Evolutionary conservation across 768 basidiomycete species (phyloP), one percentile per base, ranked within the genome.

Genomic region (Hemileccinum rubropunctum): DNA sequence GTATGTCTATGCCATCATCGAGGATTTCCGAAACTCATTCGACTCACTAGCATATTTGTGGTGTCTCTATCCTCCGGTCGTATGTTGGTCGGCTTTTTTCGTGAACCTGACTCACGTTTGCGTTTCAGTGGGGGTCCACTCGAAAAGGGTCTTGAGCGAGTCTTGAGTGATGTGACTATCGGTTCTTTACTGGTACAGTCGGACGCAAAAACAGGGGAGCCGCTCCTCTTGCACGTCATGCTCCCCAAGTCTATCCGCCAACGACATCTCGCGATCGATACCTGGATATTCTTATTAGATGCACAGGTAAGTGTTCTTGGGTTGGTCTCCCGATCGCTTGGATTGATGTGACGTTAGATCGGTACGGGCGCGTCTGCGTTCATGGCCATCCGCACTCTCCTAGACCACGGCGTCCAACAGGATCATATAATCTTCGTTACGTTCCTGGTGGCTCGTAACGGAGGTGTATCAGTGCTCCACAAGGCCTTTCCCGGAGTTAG

Each of bases 151-250:
- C 83, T 99, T n/a, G 79, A 84, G 39, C 76, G 94, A 12, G 93
- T 95, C 15, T 80, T 97, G 47, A 83, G 86, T 45, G 86, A 97
- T 56, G 88, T 88, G 1, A 81, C 87, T 0, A 75, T 98, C 20
- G 95, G 97, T 26, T 91, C 91, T 0, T 74, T 98, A 38, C 77
- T 99, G 33, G 88, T 99, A 35, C 95, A 98, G 66, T 88, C 91
- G 0, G 91, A 97, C 56, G 77, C 79, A 3, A 76, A 73, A 58
- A 85, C 88, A 4, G 93, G 92, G 23, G 97, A 99, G 62, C 94
- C 95, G 0, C 68, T 95, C 9, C 74, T 98, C 23, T 78, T 97
- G 45, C 88, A 95, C 60, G 77, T 80, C 47, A 82, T 82, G 72
- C 79, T 99, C 20, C 95, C 95, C 1, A 66, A 73, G 4, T 86